Evolutionary conservation across 192 early-diverging fungal species (phyloP), one percentile per base, ranked within the genome.

Genomic region (Coemansia sp.): DNA sequence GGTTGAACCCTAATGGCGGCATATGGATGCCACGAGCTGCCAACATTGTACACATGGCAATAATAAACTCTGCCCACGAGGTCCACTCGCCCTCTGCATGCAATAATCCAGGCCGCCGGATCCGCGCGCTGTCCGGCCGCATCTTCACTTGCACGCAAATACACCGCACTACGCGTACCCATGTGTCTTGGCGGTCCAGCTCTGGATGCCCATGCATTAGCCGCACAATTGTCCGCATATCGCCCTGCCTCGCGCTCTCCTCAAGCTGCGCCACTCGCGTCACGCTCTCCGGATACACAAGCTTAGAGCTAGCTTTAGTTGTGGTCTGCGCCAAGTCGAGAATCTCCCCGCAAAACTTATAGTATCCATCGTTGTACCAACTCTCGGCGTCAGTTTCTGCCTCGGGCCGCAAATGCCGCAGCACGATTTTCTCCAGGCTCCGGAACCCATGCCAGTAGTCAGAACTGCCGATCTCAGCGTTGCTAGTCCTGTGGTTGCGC

Each of bases 121-220:
- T 47, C 15, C 22, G 9, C 1, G 1, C 1, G 24, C 69, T 50
- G 10, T 22, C 21, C 0, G 59, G 56, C 7, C 9, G 23, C 0
- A 12, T 47, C 12, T 8, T 7, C 2, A 78, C 35, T 37, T 78
- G 67, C 38, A 15, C 25, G 39, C 51, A 48, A 2, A 79, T 61
- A 24, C 76, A 69, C 3, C 64, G 64, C 1, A 79, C 47, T 2
- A 79, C 25, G 23, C 39, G 19, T 2, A 71, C 70, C 76, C 71
- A 79, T 7, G 27, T 53, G 0, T 56, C 67, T 9, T 62, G 56
- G 21, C 70, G 67, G 57, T 67, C 63, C 7, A 67, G 65, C 37
- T 14, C 3, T 8, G 57, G 62, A 10, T 41, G 22, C 15, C 52
- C 51, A 12, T n/a, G 56, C 67, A 79, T 79, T n/a, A 67, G 57